A percentile compares a stretch with the other conserved stretches of the same genome.
These are phyloP conservation scores for Debaryomycetaceae sp. DNA, from an alignment of 1,139 yeast species.

Conservation along the genomic window DNA sequence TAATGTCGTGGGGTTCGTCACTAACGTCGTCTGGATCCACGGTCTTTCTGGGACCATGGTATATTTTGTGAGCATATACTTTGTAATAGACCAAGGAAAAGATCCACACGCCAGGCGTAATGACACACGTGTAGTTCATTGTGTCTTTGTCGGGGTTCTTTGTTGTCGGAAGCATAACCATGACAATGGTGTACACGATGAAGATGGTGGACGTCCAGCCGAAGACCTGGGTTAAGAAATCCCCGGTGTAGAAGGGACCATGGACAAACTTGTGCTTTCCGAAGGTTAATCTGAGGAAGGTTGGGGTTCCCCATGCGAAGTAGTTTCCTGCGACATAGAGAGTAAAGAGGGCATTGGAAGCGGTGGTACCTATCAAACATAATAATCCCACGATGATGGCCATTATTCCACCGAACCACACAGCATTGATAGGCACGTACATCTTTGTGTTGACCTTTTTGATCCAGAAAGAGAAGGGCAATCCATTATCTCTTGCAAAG, in stretches of 20 bases:
- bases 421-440: constrained; percentile 55
- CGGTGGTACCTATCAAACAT: constrained; percentile 51
- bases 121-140: constrained; percentile 62
- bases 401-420: constrained; percentile 41
- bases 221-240: constrained; percentile 37
- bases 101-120: constrained; percentile 39
- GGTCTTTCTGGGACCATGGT: constrained; percentile 4
- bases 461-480: constrained; percentile 43
- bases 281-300: constrained; percentile 43
- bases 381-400: constrained; percentile 48
- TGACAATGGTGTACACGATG: constrained; percentile 36
- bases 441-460: constrained; percentile 46
- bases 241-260: constrained; percentile 58
- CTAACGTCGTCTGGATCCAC: constrained; percentile 1
- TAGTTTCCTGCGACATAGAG: constrained; percentile 60
- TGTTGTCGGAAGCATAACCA: constrained; percentile 47
- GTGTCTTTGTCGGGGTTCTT: constrained; percentile 31
- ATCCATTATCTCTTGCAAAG: constrained; percentile 39
- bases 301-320: constrained; percentile 58
- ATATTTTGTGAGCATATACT: constrained; percentile 39
- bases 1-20: not conserved
- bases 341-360: constrained; percentile 57
- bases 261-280: constrained; percentile 51
- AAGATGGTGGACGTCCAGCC: constrained; percentile 35
- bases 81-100: constrained; percentile 43